phyloP scores from a whole-genome alignment of 208 protist genomes.

The Leishmania turanica region DNA sequence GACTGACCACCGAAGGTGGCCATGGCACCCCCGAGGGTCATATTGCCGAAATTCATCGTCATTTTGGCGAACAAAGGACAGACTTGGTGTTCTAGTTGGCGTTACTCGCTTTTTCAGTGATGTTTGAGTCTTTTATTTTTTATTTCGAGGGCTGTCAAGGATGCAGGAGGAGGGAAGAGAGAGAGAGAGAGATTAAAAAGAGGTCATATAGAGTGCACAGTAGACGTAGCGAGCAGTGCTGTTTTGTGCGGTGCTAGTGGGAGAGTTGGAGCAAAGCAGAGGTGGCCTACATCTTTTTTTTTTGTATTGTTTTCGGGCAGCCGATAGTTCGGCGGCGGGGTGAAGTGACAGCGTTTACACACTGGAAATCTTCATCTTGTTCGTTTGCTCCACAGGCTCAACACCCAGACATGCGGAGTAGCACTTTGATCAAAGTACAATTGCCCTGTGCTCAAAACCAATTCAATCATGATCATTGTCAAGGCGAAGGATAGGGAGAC shows the following conservation, averaged over 20 bases:
- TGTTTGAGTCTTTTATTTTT: neutral
- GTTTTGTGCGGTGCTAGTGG: neutral
- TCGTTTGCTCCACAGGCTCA: too few relatives aligned
- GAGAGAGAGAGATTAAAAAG: neutral
- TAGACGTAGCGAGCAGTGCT: too few relatives aligned
- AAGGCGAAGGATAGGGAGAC: neutral
- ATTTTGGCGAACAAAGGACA: conserved; percentile 42
- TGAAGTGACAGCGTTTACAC: neutral
- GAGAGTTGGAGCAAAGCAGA: neutral
- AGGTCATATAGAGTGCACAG: neutral
- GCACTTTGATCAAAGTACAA: neutral
- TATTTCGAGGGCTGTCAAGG: neutral
- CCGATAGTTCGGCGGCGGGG: too few relatives aligned
- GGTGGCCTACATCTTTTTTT: neutral
- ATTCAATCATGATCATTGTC: neutral
- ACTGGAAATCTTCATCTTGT: neutral
- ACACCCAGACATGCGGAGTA: neutral
- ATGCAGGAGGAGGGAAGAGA: neutral
- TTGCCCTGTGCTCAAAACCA: neutral
- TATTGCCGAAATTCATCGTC: conserved; percentile 91
- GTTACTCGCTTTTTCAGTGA: neutral
- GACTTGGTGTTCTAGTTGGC: conserved; percentile 8
- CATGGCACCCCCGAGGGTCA: conserved; percentile 79
- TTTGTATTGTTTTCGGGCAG: neutral
- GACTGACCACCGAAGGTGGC: conserved; percentile 90